A percentile compares a stretch with the other conserved stretches of the same genome.
phyloP scores from a whole-genome alignment of 1,284 basidiomycete species.

The Exobasidium rhododendri region DNA sequence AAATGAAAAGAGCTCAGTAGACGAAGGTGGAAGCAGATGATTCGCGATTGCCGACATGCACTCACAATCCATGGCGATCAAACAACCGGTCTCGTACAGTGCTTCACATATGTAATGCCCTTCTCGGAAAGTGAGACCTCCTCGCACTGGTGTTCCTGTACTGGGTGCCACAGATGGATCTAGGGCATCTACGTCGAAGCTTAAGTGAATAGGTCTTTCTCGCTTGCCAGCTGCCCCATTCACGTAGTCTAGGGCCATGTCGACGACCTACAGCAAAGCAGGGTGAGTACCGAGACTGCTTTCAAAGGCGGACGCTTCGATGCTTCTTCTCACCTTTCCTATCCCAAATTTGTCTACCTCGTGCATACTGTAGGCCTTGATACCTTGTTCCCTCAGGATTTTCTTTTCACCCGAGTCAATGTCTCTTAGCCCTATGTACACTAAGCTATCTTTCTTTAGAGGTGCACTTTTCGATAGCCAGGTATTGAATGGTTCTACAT shows the following conservation, averaged over 20 bases:
- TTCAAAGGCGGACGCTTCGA: background rate
- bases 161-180: slow-evolving; percentile 92
- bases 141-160: slow-evolving; percentile 90
- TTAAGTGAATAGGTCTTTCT: slow-evolving; percentile 76
- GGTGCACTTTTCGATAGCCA: slow-evolving; percentile 46
- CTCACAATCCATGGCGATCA: slow-evolving; percentile 68
- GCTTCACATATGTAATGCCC: slow-evolving; percentile 91
- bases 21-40: too few species aligned
- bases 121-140: slow-evolving; percentile 93
- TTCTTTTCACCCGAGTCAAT: slow-evolving; percentile 84
- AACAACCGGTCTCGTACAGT: slow-evolving; percentile 83
- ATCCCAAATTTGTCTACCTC: slow-evolving; percentile 97
- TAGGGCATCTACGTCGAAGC: slow-evolving; percentile 82
- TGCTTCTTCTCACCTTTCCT: slow-evolving; percentile 55
- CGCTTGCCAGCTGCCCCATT: slow-evolving; percentile 66
- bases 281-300: background rate
- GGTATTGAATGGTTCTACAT: slow-evolving; percentile 48
- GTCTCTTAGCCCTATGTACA: slow-evolving; percentile 94
- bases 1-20: background rate
- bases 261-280: slow-evolving; percentile 64
- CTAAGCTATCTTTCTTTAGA: slow-evolving; percentile 67
- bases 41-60: slow-evolving; percentile 5
- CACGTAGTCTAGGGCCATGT: slow-evolving; percentile 91
- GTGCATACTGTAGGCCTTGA: slow-evolving; percentile 97
- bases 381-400: slow-evolving; percentile 77